phyloP scores from a whole-genome alignment of 208 protist species.

The Leishmania lainsoni region DNA sequence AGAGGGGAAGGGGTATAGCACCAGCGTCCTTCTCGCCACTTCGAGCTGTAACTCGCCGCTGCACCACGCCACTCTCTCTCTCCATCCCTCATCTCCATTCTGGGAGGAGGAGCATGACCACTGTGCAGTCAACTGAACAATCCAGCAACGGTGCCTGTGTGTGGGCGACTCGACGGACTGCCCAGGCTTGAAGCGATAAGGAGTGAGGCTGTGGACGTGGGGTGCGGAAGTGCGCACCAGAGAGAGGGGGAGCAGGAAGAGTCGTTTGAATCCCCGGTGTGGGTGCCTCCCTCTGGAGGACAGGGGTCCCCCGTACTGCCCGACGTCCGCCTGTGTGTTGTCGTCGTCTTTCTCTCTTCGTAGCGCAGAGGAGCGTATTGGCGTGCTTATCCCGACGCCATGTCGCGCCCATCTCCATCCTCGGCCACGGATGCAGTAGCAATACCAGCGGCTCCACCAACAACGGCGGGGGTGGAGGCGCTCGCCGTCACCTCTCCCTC shows the following conservation, averaged over 20 bases:
- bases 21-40: background rate
- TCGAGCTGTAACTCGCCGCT: background rate
- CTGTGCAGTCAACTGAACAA: too few species aligned
- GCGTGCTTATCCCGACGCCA: background rate
- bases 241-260: background rate
- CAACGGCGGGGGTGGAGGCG: slow-evolving; percentile 8
- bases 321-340: background rate
- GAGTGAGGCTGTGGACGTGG: background rate
- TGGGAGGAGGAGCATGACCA: too few species aligned
- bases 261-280: background rate
- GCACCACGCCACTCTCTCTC: background rate
- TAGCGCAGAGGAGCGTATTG: background rate
- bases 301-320: too few species aligned
- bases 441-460: slow-evolving; percentile 23
- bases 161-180: background rate
- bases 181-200: background rate
- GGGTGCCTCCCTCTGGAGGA: too few species aligned
- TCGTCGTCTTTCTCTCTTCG: too few species aligned
- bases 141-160: too few species aligned
- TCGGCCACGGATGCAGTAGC: slow-evolving; percentile 10
- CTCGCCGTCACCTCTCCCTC: background rate
- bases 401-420: slow-evolving; percentile 2
- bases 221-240: background rate
- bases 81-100: background rate
- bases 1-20: too few species aligned